phyloP scores from a whole-genome alignment of 306 rosid genomes.

The Oxytropis ochrocephala region DNA sequence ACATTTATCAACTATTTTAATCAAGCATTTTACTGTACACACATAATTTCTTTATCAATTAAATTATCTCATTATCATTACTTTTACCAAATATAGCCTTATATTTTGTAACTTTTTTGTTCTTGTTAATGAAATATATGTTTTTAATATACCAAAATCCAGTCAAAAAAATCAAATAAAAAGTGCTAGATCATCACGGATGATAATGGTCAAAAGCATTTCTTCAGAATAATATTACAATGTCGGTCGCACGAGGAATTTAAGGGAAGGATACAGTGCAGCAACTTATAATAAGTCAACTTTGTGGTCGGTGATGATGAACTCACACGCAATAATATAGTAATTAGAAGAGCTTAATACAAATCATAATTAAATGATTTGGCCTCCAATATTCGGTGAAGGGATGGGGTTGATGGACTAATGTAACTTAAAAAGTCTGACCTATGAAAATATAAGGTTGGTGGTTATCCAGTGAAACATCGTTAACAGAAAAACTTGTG shows the following conservation, averaged over 20 bases:
- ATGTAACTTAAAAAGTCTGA: not conserved
- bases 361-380: not conserved
- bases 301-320: constrained; percentile 27
- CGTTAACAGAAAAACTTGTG: not conserved
- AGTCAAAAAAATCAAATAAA: not conserved
- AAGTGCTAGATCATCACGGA: not conserved
- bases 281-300: constrained; percentile 21
- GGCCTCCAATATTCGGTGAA: not conserved
- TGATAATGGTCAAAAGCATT: not conserved
- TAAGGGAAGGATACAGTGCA: not conserved
- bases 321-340: constrained; percentile 1
- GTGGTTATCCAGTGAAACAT: not conserved
- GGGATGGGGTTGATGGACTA: not conserved
- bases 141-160: not conserved
- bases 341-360: not conserved
- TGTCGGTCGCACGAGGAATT: not conserved
- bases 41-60: no score
- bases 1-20: no score
- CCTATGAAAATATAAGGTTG: not conserved
- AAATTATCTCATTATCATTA: no score
- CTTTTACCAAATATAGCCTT: no score
- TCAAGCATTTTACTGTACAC: no score
- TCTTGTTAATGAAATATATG: not conserved
- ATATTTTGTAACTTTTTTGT: not conserved
- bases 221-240: not conserved